Evolutionary conservation across 139 green algal species (phyloP).

Genomic region (Picochlorum costavermella): DNA sequence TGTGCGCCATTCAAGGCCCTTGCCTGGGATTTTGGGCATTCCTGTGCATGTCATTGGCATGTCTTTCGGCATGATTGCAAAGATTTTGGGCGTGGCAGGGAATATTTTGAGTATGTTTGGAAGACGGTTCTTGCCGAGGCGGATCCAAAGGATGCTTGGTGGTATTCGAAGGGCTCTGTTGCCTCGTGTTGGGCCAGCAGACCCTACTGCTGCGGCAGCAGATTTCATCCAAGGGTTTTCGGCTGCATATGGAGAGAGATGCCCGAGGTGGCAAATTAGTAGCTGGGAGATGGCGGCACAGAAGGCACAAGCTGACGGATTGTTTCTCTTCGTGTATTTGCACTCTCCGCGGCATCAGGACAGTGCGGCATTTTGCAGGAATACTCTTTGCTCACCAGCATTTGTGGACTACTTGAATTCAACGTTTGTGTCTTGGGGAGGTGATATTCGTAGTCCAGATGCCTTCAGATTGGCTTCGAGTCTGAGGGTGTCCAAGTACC

Average conservation of each 20-base stretch:
- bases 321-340: conserved; percentile 75
- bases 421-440: conserved; percentile 59
- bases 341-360: conserved; percentile 64
- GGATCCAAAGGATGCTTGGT: background rate
- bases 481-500: conserved; percentile 51
- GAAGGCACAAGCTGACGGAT: conserved; percentile 49
- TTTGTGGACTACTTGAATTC: conserved; percentile 50
- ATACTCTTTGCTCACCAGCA: conserved; percentile 43
- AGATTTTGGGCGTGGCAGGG: no score
- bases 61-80: no score
- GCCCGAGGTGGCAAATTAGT: conserved; percentile 31
- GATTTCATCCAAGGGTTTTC: conserved; percentile 20
- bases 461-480: conserved; percentile 45
- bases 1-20: no score
- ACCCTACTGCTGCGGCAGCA: background rate
- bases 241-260: conserved; percentile 27
- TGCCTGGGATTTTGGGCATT: no score
- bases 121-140: background rate
- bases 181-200: conserved; percentile 19
- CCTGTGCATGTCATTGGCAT: no score
- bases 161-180: background rate
- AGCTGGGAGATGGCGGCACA: conserved; percentile 42
- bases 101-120: no score
- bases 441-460: conserved; percentile 49
- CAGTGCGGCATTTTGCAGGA: conserved; percentile 47